phyloP scores from a whole-genome alignment of 306 rosid species.

The Begonia peltatifolia region DNA sequence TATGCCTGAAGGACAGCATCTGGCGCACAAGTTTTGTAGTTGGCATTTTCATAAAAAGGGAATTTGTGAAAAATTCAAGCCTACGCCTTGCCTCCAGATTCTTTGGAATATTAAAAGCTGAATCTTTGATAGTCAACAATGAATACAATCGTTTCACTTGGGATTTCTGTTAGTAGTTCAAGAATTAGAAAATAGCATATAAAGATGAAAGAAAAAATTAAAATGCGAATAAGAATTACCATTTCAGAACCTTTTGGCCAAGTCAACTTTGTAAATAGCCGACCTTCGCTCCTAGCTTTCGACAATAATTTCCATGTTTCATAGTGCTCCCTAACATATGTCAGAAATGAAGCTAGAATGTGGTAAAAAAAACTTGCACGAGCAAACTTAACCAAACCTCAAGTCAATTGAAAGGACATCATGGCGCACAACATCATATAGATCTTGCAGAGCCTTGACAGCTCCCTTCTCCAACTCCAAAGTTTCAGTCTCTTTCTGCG shows the following conservation, averaged over 20 bases:
- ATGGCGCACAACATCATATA: conserved; percentile 66
- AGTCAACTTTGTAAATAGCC: conserved; percentile 60
- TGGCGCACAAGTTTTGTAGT: conserved; percentile 56
- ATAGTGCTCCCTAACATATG: conserved; percentile 43
- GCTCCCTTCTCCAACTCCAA: conserved; percentile 64
- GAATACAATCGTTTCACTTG: conserved; percentile 77
- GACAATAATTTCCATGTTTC: conserved; percentile 51
- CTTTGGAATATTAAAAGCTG: conserved; percentile 74
- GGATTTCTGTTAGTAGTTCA: conserved; percentile 33
- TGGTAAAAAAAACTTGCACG: background rate
- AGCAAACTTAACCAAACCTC: conserved; percentile 40
- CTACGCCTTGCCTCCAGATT: conserved; percentile 93
- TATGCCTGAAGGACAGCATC: conserved; percentile 77
- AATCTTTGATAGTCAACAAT: conserved; percentile 74
- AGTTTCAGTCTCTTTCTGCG: conserved; percentile 52
- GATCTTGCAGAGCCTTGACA: conserved; percentile 74
- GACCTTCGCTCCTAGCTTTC: conserved; percentile 66
- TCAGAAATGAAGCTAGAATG: conserved; percentile 1
- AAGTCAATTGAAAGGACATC: conserved; percentile 50
- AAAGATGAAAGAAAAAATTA: background rate
- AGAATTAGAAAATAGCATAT: conserved; percentile 11
- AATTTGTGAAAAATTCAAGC: conserved; percentile 71
- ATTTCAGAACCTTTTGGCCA: conserved; percentile 62
- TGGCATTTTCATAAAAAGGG: conserved; percentile 91
- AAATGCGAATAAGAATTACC: conserved; percentile 27